Evolutionary conservation across 805 yeast genomes (phyloP), one percentile per base, ranked within the genome.

Genomic region (Geotrichum ghanense): DNA sequence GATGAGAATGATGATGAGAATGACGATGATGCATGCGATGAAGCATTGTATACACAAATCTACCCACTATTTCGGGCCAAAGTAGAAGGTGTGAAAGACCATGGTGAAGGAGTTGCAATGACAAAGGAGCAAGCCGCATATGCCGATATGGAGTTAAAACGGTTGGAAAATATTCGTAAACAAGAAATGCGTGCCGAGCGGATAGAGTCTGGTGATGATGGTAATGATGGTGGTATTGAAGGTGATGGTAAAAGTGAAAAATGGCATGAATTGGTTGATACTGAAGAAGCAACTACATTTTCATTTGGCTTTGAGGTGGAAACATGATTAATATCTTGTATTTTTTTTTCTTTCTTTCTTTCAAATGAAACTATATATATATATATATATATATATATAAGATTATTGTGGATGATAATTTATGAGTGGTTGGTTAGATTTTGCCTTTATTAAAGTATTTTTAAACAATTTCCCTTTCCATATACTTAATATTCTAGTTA

Each of bases 191-290:
- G 5, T 5, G 19, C 12, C 7, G 37, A 31, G 17, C n/a, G n/a
- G n/a, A n/a, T n/a, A n/a, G n/a, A n/a, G n/a, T n/a, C n/a, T n/a
- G n/a, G n/a, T n/a, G n/a, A n/a, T n/a, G n/a, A n/a, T n/a, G n/a
- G n/a, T n/a, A n/a, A n/a, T n/a, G n/a, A n/a, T n/a, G n/a, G n/a
- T n/a, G n/a, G n/a, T n/a, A 6, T 12, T 10, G 37, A 31, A 31
- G 37, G 37, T 5, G 37, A 31, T 31, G 37, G 37, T 10, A 44
- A 42, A 17, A 73, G 77, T 24, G 72, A 75, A 50, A 57, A 67
- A 22, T 81, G 87, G 88, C 73, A 74, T 44, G 62, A 63, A 22
- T 61, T 76, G 44, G 63, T 67, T 2, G 53, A 54, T 10, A 51
- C 47, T 17, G 49, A 49, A 23, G 52, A 48, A 14, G 45, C 43